Evolutionary conservation across 164 flowering plant genomes (phyloP), one percentile per base, ranked within the genome.

Genomic region (Chimonanthus praecox): DNA sequence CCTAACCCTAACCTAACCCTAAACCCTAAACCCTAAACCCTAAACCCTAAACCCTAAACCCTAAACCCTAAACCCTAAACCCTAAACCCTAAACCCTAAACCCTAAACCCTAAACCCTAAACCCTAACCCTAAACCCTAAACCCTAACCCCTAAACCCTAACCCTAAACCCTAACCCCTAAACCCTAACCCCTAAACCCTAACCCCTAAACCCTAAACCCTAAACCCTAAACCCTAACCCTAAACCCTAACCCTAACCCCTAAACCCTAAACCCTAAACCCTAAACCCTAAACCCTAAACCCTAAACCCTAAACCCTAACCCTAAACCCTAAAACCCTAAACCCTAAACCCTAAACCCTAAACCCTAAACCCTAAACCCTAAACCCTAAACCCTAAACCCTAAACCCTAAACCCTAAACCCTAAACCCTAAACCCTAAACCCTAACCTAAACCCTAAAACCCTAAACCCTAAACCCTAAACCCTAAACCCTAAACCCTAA

Each of bases 11-110:
- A 71, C 73, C 73, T 71, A 71, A 71, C 73, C 73, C 73, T 71
- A 71, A 71, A 71, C 73, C 73, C 73, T 71, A 71, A 71, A 71
- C 73, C 73, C 73, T 71, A 71, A 71, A 71, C 73, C 73, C 73
- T 71, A 71, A 71, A 71, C 73, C 73, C 73, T 71, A 71, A 71
- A 71, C 73, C 73, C 73, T 71, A 71, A 71, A 71, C 73, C 73
- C 73, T 71, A 71, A 71, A 71, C 73, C 73, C 73, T 71, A 71
- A 71, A 71, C 73, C 73, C 73, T 71, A 71, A 71, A 71, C 73
- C 73, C 73, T 71, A 71, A 71, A 71, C 73, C 73, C 73, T 71
- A 71, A 71, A 71, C 73, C 74, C 74, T 72, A 72, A 72, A 61
- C 74, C 74, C 68, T 61, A 72, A 72, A 61, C 74, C 71, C 60